Conservation (phyloP, 1,284 basidiomycete species). For the Porogramme epimiltina region DNA sequence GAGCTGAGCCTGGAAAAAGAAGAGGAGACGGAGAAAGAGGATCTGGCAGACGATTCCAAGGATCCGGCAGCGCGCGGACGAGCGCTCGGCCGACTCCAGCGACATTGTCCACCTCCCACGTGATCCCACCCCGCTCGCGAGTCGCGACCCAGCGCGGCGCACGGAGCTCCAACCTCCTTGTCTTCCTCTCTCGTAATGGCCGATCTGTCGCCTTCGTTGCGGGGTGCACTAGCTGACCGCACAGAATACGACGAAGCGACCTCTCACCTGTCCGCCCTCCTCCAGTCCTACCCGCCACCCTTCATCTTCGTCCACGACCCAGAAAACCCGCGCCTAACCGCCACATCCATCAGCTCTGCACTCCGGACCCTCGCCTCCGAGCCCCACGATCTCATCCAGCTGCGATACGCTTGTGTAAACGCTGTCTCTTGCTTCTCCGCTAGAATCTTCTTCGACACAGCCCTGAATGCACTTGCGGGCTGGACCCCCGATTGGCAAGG, state of each 20-base stretch:
- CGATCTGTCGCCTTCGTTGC: constrained; percentile 5
- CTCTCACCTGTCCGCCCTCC: constrained; percentile 46
- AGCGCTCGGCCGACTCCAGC: not conserved
- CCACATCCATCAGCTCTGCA: constrained; percentile 41
- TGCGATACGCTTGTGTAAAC: constrained; percentile 50
- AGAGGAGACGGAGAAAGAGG: not conserved
- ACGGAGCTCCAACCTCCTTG: too few species aligned
- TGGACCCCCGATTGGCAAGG: constrained; percentile 60
- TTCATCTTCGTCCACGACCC: constrained; percentile 77
- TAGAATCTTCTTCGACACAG: constrained; percentile 68
- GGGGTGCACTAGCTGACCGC: constrained; percentile 8
- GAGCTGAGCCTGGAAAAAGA: not conserved
- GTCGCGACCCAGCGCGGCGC: not conserved
- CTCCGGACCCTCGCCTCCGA: constrained; percentile 31
- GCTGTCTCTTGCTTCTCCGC: constrained; percentile 67
- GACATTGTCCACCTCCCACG: constrained; percentile 1
- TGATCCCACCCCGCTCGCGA: not conserved
- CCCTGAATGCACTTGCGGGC: constrained; percentile 59
- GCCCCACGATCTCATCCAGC: constrained; percentile 12
- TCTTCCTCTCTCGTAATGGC: constrained; percentile 6
- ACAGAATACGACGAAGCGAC: constrained; percentile 36
- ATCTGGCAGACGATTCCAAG: too few species aligned
- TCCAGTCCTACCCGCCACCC: constrained; percentile 55
- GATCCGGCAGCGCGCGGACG: not conserved
- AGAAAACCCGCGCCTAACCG: constrained; percentile 48